phyloP scores from a whole-genome alignment of 2,329 filamentous ascomycete species.

The Didymosphaeria variabile region DNA sequence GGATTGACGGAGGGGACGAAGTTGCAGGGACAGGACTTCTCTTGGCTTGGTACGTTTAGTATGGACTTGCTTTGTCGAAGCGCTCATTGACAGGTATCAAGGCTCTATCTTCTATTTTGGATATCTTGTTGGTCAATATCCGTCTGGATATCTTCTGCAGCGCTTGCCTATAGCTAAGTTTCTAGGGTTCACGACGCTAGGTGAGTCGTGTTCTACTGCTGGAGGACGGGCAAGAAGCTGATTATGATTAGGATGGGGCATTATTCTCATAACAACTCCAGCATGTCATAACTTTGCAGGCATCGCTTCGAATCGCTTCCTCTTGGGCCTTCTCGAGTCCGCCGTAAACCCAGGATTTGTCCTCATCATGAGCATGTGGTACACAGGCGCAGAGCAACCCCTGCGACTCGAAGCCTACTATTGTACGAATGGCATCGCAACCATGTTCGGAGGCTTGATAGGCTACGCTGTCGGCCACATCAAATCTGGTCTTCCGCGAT shows the following conservation, averaged over 20 bases:
- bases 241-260: slow-evolving; percentile 45
- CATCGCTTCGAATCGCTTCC: slow-evolving; percentile 33
- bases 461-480: slow-evolving; percentile 70
- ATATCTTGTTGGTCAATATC: slow-evolving; percentile 58
- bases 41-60: slow-evolving; percentile 23
- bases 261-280: slow-evolving; percentile 53
- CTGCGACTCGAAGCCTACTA: slow-evolving; percentile 65
- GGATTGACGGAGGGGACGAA: slow-evolving; percentile 59
- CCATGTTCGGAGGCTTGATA: slow-evolving; percentile 68
- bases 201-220: slow-evolving; percentile 20
- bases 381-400: slow-evolving; percentile 58
- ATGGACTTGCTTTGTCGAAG: slow-evolving; percentile 9
- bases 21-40: slow-evolving; percentile 42
- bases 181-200: slow-evolving; percentile 52
- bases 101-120: slow-evolving; percentile 62
- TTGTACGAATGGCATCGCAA: slow-evolving; percentile 67
- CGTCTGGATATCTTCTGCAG: slow-evolving; percentile 56
- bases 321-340: slow-evolving; percentile 46
- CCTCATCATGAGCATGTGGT: slow-evolving; percentile 52
- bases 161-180: slow-evolving; percentile 58
- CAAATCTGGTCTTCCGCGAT: slow-evolving; percentile 57
- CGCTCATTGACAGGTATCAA: slow-evolving; percentile 8
- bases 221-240: not conserved
- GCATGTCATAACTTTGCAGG: slow-evolving; percentile 46
- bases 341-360: slow-evolving; percentile 45